Conservation (phyloP, 306 rosid genomes). For the Morella rubra region DNA sequence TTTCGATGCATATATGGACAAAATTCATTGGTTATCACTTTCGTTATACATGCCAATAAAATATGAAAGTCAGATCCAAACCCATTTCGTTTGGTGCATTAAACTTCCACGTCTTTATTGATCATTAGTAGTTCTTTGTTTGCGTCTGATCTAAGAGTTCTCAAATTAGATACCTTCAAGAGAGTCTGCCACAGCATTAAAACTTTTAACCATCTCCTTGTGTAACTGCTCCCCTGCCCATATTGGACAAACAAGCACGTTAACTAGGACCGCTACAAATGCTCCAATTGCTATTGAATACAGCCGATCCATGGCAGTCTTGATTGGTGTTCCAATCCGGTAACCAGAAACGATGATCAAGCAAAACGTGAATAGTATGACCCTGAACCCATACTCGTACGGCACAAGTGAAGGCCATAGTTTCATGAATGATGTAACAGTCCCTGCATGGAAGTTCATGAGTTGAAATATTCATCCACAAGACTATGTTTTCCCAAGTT, state of each 20-base stretch:
- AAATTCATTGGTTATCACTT: no score
- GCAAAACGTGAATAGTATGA: conserved; percentile 55
- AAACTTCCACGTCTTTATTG: background rate
- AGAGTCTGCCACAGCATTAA: conserved; percentile 61
- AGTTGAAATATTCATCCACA: background rate
- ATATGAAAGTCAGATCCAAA: no score
- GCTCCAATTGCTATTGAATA: conserved; percentile 74
- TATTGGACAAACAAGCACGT: conserved; percentile 54
- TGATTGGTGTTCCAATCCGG: conserved; percentile 64
- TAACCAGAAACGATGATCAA: conserved; percentile 66
- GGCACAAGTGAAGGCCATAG: conserved; percentile 52
- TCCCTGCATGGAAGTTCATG: conserved; percentile 36
- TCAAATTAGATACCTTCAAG: conserved; percentile 47
- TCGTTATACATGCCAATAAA: no score
- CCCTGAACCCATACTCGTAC: conserved; percentile 72
- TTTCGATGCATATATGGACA: no score
- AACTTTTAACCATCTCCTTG: conserved; percentile 45
- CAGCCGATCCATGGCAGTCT: conserved; percentile 51
- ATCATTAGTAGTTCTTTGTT: background rate
- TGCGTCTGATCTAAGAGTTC: background rate
- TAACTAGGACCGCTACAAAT: conserved; percentile 59
- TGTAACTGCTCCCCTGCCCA: conserved; percentile 83
- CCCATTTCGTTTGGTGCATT: background rate
- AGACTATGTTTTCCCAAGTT: background rate
- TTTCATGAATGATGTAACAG: conserved; percentile 62